Evolutionary conservation across 352 stramenopile species (phyloP).

Genomic region (Globisporangium perplexum): DNA sequence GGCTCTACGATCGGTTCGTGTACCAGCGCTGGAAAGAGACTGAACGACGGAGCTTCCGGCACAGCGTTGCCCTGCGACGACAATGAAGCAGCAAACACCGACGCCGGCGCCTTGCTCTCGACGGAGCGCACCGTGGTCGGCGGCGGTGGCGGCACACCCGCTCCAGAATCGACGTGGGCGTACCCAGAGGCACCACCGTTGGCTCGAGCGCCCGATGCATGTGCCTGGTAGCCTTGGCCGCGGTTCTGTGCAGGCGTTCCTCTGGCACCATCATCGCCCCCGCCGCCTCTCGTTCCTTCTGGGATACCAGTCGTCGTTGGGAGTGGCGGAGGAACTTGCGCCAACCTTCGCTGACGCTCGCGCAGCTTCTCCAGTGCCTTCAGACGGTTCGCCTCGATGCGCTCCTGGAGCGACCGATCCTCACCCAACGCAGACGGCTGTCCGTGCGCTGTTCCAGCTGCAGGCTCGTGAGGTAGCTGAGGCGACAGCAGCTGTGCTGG

Average conservation of each 20-base stretch:
- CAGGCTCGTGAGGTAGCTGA: neutral
- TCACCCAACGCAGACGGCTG: conserved; percentile 1
- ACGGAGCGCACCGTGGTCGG: neutral
- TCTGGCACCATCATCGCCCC: too few relatives aligned
- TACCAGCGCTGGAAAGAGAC: conserved; percentile 8
- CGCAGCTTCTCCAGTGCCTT: conserved; percentile 57
- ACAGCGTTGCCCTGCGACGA: conserved; percentile 10
- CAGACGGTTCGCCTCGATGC: conserved; percentile 66
- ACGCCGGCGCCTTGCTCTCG: neutral
- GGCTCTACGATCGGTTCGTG: neutral
- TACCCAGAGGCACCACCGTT: neutral
- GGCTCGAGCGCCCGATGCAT: neutral
- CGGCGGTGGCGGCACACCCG: neutral
- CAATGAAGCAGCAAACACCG: neutral
- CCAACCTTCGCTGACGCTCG: conserved; percentile 23
- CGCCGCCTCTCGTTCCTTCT: neutral
- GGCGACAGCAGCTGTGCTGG: neutral
- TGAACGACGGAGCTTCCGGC: conserved; percentile 17
- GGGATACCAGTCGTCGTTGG: neutral
- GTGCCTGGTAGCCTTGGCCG: neutral
- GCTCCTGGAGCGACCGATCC: conserved; percentile 24
- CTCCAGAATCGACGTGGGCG: neutral
- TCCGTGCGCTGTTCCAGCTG: neutral
- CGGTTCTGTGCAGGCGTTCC: neutral
- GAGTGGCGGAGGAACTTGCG: too few relatives aligned